Evolutionary conservation across 2,329 filamentous ascomycete genomes (phyloP).

Genomic region (Neophaeococcomyces mojaviensis): DNA sequence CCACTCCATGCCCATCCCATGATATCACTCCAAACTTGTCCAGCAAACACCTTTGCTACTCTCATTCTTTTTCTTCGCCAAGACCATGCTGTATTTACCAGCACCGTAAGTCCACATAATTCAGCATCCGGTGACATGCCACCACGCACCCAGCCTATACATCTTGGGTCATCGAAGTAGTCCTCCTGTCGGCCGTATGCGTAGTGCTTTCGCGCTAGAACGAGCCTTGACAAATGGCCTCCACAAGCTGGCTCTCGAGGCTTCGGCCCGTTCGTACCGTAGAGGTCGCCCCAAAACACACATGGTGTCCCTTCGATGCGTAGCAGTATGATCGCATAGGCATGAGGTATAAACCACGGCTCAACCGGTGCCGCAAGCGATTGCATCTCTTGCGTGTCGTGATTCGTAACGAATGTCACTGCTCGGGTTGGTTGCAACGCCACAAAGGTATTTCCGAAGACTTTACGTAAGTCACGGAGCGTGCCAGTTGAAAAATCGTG

Average conservation of each 20-base stretch:
- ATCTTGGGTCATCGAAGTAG: conserved; percentile 49
- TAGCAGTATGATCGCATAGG: conserved; percentile 64
- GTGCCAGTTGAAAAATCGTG: conserved; percentile 50
- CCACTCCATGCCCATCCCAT: conserved; percentile 47
- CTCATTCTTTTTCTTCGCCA: conserved; percentile 15
- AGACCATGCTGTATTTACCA: conserved; percentile 48
- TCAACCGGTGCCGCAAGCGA: conserved; percentile 45
- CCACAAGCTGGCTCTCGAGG: conserved; percentile 45
- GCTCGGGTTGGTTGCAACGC: conserved; percentile 47
- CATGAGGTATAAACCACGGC: conserved; percentile 62
- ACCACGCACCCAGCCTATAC: conserved; percentile 55
- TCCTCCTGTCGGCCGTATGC: conserved; percentile 59
- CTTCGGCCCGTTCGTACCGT: conserved; percentile 55
- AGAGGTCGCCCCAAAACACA: conserved; percentile 64
- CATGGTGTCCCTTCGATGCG: conserved; percentile 53
- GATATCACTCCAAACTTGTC: conserved; percentile 51
- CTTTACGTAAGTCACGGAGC: conserved; percentile 53
- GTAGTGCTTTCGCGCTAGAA: conserved; percentile 57
- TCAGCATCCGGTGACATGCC: conserved; percentile 7
- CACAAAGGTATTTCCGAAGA: conserved; percentile 57
- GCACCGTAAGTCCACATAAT: conserved; percentile 39
- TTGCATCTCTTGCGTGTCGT: conserved; percentile 10
- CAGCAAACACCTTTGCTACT: conserved; percentile 3
- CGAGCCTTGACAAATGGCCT: conserved; percentile 50
- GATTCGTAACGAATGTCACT: conserved; percentile 58